Base-by-base conservation (phyloP, 192 early-diverging fungal species). In the Kickxella alabastrina region DNA sequence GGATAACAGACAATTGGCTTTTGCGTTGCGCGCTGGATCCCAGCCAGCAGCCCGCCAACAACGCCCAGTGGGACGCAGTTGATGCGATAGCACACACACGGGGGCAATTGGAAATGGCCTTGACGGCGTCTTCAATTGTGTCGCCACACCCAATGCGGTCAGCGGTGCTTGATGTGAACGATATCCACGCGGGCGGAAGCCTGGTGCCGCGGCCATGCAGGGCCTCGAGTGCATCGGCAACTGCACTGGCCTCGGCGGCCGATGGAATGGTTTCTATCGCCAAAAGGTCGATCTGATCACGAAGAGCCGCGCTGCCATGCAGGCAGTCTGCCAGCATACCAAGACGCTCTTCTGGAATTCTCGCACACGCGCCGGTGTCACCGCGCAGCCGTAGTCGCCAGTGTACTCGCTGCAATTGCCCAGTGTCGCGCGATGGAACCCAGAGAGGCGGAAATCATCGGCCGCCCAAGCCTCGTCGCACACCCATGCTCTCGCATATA, bases 231-330 rank as follows among this genome's bases (percentile, higher is more conserved):
- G 79, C 51, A 34, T 54, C 12, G 8, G 74, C 59, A 31, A 89
- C 80, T 0, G 79, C 77, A 7, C 45, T 22, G 9, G 77, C 76
- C 54, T 89, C 87, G 9, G 54, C 49, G 10, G 73, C 52, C 15
- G 74, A 81, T 14, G 87, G 87, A 6, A 89, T 74, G 0, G 87
- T 89, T 55, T 89, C 87, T 46, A 89, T 80, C 5, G 83, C 66
- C 23, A 89, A 50, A 1, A 89, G 52, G 55, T 89, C 86, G 27
- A 81, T 49, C 31, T 61, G 58, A 7, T 49, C 47, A 18, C 36
- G 32, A 12, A 76, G 70, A 45, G 27, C 19, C 0, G 28, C 24
- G 8, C 17, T 35, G 31, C 31, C 6, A 12, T 42, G 12, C n/a
- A 67, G 53, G 22, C 57, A 59, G 23, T 23, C 17, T 18, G 52